Conservation (phyloP, 306 rosid species). For the Leucaena leucocephala region DNA sequence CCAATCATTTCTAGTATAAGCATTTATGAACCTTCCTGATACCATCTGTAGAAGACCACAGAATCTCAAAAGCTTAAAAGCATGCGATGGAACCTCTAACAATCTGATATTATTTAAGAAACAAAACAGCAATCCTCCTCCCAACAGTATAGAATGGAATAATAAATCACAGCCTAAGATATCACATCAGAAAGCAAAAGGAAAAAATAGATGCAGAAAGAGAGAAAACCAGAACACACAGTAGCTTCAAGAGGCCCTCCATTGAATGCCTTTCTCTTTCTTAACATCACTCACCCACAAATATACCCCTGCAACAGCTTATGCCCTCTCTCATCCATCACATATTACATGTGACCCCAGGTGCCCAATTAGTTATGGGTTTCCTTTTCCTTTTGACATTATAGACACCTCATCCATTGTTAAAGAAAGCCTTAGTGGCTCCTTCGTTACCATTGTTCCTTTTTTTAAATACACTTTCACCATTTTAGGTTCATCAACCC, state of each 20-base stretch:
- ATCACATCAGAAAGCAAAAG: slow-evolving; percentile 1
- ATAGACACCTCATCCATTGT: background rate
- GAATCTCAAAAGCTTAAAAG: background rate
- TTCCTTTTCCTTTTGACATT: background rate
- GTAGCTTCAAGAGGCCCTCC: background rate
- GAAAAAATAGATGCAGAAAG: background rate
- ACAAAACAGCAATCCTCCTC: background rate
- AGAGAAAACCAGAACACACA: background rate
- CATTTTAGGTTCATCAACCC: background rate
- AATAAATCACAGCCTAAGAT: background rate
- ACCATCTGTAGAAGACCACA: slow-evolving; percentile 53
- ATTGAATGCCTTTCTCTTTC: background rate
- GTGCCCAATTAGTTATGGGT: background rate
- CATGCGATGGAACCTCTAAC: background rate
- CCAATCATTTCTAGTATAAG: slow-evolving; percentile 64
- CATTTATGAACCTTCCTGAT: slow-evolving; percentile 76
- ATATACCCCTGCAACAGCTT: background rate
- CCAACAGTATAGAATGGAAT: background rate
- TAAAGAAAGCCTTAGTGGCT: background rate
- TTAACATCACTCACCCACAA: background rate
- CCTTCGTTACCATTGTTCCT: background rate
- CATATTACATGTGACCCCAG: background rate
- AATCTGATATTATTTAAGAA: background rate
- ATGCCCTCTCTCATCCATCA: background rate
- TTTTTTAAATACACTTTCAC: background rate